Percentiles rank a stretch among this genome's conserved stretches.
Evolutionary conservation across 1,284 basidiomycete species (phyloP).

Genomic region (Apiotrichum gamsii): DNA sequence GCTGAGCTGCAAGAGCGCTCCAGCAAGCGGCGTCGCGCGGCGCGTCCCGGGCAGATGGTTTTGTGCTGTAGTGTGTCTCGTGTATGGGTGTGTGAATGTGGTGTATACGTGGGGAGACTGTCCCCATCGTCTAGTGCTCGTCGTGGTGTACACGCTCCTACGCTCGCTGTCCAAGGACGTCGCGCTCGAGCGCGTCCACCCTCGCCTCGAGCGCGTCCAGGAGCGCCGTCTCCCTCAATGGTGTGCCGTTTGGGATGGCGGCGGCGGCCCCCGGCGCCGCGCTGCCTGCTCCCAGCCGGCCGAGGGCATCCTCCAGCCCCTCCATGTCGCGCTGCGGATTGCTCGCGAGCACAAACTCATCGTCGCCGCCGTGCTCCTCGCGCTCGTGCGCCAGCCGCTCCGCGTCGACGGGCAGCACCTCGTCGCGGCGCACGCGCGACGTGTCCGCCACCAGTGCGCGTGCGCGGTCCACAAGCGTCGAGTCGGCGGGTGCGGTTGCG

Average conservation of each 20-base stretch:
- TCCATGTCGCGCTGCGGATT: slow-evolving; percentile 48
- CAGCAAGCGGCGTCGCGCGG: too few species aligned
- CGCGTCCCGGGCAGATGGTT: too few species aligned
- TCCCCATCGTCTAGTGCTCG: too few species aligned
- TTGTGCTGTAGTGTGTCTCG: too few species aligned
- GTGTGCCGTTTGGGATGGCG: too few species aligned
- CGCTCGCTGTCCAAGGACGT: too few species aligned
- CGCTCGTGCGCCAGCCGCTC: slow-evolving; percentile 42
- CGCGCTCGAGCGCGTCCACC: slow-evolving; percentile 6
- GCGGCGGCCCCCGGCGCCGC: slow-evolving; percentile 26
- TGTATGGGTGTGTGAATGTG: too few species aligned
- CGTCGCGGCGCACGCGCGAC: slow-evolving; percentile 25
- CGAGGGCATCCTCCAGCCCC: slow-evolving; percentile 46
- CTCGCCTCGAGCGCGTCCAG: slow-evolving; percentile 50
- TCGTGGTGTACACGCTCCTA: too few species aligned
- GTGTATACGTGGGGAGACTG: too few species aligned
- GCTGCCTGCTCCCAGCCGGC: slow-evolving; percentile 38
- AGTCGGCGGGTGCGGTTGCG: slow-evolving; percentile 32
- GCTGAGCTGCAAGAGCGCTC: too few species aligned
- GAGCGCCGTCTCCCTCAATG: slow-evolving; percentile 24
- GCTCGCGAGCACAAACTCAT: not conserved
- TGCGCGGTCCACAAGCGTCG: slow-evolving; percentile 60
- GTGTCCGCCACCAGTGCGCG: slow-evolving; percentile 52
- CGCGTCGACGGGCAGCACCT: slow-evolving; percentile 37
- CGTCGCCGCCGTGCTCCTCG: slow-evolving; percentile 11